A percentile compares a stretch with the other conserved stretches of the same genome.
Evolutionary conservation across 2,329 filamentous ascomycete genomes (phyloP).

Genomic region (Blastomyces gilchristii): DNA sequence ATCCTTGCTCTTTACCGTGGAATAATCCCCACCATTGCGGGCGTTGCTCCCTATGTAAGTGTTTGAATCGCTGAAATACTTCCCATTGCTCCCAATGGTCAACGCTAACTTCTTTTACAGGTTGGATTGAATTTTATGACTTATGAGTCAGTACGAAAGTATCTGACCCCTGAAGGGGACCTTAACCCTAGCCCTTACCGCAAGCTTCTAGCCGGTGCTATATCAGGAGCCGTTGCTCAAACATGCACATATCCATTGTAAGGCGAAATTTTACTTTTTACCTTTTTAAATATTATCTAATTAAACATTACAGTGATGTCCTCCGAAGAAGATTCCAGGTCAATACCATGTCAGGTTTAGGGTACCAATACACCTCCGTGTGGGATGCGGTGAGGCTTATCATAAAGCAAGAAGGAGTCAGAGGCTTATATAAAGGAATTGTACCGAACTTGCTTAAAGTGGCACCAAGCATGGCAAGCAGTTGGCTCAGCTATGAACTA

Average conservation of each 20-base stretch:
- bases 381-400: constrained; percentile 75
- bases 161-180: constrained; percentile 78
- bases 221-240: constrained; percentile 93
- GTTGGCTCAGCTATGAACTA: constrained; percentile 94
- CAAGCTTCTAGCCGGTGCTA: constrained; percentile 79
- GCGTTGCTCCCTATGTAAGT: constrained; percentile 82
- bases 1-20: constrained; percentile 80
- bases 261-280: constrained; percentile 19
- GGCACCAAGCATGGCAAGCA: constrained; percentile 95
- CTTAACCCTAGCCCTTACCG: constrained; percentile 67
- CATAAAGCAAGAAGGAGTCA: constrained; percentile 67
- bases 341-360: constrained; percentile 98
- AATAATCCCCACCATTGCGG: constrained; percentile 85
- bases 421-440: constrained; percentile 90
- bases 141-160: constrained; percentile 78
- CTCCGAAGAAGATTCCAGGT: constrained; percentile 91
- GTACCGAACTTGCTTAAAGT: constrained; percentile 93
- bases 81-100: constrained; percentile 7
- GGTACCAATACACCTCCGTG: constrained; percentile 86
- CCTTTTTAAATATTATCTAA: constrained; percentile 11
- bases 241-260: constrained; percentile 98
- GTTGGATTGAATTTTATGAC: constrained; percentile 98
- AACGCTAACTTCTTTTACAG: constrained; percentile 34
- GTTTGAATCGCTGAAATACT: constrained; percentile 18
- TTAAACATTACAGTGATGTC: constrained; percentile 55